A percentile compares a stretch with the other conserved stretches of the same genome.
Conservation (phyloP, 129 eudicot species). For the Centrapalus pauciflorus region DNA sequence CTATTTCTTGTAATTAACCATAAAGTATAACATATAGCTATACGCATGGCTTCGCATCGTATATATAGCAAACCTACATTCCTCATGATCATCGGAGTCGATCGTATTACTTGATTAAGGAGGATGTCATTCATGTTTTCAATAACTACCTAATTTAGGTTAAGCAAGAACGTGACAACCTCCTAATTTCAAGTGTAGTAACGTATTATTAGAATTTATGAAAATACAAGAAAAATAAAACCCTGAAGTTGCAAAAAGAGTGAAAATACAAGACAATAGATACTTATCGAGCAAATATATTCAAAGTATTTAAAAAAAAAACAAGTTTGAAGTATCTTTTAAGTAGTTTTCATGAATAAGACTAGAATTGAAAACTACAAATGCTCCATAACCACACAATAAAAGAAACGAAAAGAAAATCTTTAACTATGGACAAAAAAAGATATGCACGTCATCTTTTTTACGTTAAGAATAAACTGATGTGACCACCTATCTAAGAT, state of each 20-base stretch:
- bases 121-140: too few species aligned
- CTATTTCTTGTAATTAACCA: too few species aligned
- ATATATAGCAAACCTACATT: too few species aligned
- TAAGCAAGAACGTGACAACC: too few species aligned
- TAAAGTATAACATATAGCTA: too few species aligned
- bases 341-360: neutral
- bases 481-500: constrained; percentile 11
- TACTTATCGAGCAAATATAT: neutral
- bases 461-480: constrained; percentile 9
- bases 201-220: too few species aligned
- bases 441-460: constrained; percentile 14
- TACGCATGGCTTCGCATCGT: too few species aligned
- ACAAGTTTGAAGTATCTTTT: neutral
- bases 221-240: neutral
- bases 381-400: neutral
- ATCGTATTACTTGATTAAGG: too few species aligned
- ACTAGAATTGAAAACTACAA: neutral
- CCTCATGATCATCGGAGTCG: too few species aligned
- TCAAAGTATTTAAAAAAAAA: neutral
- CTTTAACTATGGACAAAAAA: neutral
- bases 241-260: neutral
- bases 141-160: too few species aligned
- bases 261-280: neutral
- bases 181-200: too few species aligned
- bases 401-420: neutral